A percentile compares a stretch with the other conserved stretches of the same genome.
Evolutionary conservation across 2,329 filamentous ascomycete genomes (phyloP).

Genomic region (Phaeoacremonium minimum): DNA sequence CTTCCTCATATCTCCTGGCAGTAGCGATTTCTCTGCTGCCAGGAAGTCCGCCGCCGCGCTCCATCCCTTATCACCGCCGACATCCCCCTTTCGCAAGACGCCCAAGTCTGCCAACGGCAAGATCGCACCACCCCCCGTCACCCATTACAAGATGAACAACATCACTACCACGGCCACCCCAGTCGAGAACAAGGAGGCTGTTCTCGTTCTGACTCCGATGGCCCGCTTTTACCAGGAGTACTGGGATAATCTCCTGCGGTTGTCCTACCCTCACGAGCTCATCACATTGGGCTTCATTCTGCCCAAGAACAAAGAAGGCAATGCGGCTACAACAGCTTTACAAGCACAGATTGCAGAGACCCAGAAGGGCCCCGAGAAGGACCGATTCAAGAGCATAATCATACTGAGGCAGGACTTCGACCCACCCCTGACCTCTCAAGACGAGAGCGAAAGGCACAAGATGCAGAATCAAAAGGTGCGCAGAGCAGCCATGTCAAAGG

Average conservation of each 20-base stretch:
- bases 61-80: constrained; percentile 69
- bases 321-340: constrained; percentile 75
- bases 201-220: constrained; percentile 90
- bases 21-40: constrained; percentile 38
- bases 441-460: constrained; percentile 87
- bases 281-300: constrained; percentile 96
- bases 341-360: constrained; percentile 83
- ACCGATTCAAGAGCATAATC: constrained; percentile 87
- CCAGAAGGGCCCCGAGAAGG: constrained; percentile 74
- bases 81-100: constrained; percentile 66
- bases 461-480: constrained; percentile 83
- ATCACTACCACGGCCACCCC: constrained; percentile 78
- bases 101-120: constrained; percentile 50
- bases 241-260: constrained; percentile 85
- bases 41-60: constrained; percentile 53
- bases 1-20: constrained; percentile 53
- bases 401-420: constrained; percentile 96
- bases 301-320: constrained; percentile 88
- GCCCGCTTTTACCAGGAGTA: constrained; percentile 90
- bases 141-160: constrained; percentile 93
- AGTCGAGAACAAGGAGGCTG: constrained; percentile 72
- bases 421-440: constrained; percentile 72
- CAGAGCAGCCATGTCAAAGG: constrained; percentile 85
- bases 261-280: constrained; percentile 88
- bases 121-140: constrained; percentile 71